A percentile compares a stretch with the other conserved stretches of the same genome.
Conservation (phyloP, 768 basidiomycete species). For the Mycena capillaripes region DNA sequence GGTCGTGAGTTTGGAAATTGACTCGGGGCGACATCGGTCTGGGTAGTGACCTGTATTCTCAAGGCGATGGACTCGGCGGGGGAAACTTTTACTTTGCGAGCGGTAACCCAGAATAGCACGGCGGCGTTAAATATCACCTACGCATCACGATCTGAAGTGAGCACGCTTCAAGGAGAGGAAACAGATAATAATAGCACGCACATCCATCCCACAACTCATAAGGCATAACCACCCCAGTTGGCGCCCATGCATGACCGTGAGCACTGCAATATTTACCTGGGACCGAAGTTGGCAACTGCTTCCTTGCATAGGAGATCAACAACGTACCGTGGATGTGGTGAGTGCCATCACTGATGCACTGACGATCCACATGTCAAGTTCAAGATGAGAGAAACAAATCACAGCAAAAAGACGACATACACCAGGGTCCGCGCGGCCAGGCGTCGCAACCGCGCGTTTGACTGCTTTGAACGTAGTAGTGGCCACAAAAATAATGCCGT, state of each 20-base stretch:
- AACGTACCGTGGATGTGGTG: conserved; percentile 58
- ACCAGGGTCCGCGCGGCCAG: conserved; percentile 59
- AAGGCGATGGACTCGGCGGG: background rate
- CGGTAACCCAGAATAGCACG: background rate
- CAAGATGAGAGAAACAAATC: background rate
- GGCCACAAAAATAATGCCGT: conserved; percentile 64
- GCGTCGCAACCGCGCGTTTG: conserved; percentile 49
- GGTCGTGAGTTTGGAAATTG: background rate
- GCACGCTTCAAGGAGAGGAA: too few species aligned
- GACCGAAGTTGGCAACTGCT: background rate
- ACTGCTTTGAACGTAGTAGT: conserved; percentile 48
- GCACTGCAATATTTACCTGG: conserved; percentile 57
- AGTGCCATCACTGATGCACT: conserved; percentile 64
- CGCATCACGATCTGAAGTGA: background rate
- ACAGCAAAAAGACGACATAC: conserved; percentile 42
- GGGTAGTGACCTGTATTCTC: background rate
- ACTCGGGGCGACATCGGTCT: background rate
- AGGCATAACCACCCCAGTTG: conserved; percentile 66
- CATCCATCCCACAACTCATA: conserved; percentile 50
- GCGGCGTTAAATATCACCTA: background rate
- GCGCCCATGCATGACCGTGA: conserved; percentile 60
- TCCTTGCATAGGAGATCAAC: background rate
- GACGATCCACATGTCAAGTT: background rate
- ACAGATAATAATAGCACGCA: conserved; percentile 36
- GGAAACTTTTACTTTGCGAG: background rate